A percentile compares a stretch with the other conserved stretches of the same genome.
phyloP scores from a whole-genome alignment of 148 eudicot species.

The Arbutus unedo region DNA sequence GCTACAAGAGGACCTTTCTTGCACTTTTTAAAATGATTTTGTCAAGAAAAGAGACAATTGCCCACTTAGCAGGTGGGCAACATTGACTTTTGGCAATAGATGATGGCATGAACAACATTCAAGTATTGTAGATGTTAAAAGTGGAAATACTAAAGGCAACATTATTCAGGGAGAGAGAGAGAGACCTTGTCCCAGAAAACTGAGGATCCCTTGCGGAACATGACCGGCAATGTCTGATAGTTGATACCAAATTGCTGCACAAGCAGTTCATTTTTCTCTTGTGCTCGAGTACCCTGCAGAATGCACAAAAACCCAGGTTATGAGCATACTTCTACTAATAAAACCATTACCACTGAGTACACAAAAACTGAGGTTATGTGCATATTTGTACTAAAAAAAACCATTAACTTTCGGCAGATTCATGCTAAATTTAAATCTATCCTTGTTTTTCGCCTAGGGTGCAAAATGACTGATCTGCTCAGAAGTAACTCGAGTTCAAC shows the following conservation, averaged over 20 bases:
- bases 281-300: conserved; percentile 67
- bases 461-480: no score
- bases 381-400: not conserved
- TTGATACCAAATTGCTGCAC: conserved; percentile 39
- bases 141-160: not conserved
- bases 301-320: not conserved
- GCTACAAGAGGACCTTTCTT: not conserved
- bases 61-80: not conserved
- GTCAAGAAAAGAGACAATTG: not conserved
- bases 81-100: not conserved
- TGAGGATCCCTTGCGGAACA: conserved; percentile 71
- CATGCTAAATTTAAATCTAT: not conserved
- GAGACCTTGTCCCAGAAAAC: conserved; percentile 51
- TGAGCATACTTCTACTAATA: not conserved
- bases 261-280: conserved; percentile 64
- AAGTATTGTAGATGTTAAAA: not conserved
- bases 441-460: no score
- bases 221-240: conserved; percentile 48
- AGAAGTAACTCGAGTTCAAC: no score
- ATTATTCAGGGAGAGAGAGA: not conserved
- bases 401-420: not conserved
- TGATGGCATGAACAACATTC: not conserved
- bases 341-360: not conserved
- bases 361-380: not conserved
- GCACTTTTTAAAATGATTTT: not conserved